phyloP scores from a whole-genome alignment of 2,329 filamentous ascomycete genomes.

The Penicillium sp. region DNA sequence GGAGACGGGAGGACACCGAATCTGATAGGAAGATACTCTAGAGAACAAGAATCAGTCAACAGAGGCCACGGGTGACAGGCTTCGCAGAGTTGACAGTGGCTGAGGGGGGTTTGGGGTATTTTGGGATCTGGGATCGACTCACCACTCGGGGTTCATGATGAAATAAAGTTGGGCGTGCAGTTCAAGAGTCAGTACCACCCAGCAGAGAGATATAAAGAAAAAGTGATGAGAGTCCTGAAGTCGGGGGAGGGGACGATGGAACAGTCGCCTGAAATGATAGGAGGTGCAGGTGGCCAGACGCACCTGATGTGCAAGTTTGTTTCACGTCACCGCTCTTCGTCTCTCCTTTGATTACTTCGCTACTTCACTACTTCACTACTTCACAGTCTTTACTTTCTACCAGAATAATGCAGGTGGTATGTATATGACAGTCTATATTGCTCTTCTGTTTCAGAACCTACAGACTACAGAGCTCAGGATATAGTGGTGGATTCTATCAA shows the following conservation, averaged over 20 bases:
- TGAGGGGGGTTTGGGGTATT: constrained; percentile 5
- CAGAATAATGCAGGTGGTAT: too few relatives aligned
- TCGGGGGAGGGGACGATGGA: constrained; percentile 28
- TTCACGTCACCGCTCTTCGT: constrained; percentile 15
- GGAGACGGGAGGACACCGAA: not conserved
- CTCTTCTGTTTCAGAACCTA: too few relatives aligned
- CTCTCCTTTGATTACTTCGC: not conserved
- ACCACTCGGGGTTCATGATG: constrained; percentile 55
- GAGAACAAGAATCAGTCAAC: constrained; percentile 11
- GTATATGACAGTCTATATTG: too few relatives aligned
- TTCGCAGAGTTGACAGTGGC: not conserved
- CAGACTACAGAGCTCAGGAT: too few relatives aligned
- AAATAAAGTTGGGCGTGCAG: constrained; percentile 7
- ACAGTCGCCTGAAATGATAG: constrained; percentile 30
- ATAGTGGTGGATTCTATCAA: too few relatives aligned
- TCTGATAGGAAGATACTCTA: constrained; percentile 25
- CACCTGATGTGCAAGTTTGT: constrained; percentile 30
- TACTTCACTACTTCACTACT: too few relatives aligned
- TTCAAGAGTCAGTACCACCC: constrained; percentile 3
- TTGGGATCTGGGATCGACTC: constrained; percentile 27
- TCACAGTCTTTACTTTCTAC: too few relatives aligned
- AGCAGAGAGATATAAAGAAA: constrained; percentile 18
- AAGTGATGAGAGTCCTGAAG: constrained; percentile 16
- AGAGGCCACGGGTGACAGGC: not conserved
- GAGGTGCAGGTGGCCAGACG: constrained; percentile 28